Evolutionary conservation across 306 rosid genomes (phyloP), one percentile per base, ranked within the genome.

Genomic region (Amphicarpaea edgeworthii): DNA sequence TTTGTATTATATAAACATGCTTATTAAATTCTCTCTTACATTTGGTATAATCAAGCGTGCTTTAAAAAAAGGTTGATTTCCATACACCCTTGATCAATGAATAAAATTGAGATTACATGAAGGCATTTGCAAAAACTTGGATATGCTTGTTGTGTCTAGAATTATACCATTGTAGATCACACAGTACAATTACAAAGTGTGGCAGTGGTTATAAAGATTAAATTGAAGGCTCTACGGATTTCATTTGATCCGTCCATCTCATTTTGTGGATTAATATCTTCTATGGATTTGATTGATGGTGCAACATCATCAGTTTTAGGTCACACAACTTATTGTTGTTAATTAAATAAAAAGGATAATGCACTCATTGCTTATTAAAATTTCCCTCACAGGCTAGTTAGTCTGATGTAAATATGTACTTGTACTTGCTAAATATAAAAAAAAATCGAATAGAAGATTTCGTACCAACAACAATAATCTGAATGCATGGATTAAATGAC

Each of bases 401-500:
- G 50, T 30, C 38, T 20, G 47, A 20, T 15, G 38, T 51, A 32
- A 55, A 55, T 55, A 73, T 71, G 38, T 32, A 72, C n/a, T 42
- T 41, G 30, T 57, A 65, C 49, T 46, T 30, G 49, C 37, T 65
- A 32, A 15, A 64, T 32, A 54, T 54, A 61, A 54, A 54, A 64
- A 24, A 30, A 30, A 3, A 51, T 43, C 20, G 53, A 43, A 55
- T 8, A 49, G 40, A 26, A 20, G 15, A 58, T 67, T 66, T n/a
- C 42, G 14, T 12, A 57, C 14, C 24, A 73, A 23, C 4, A 24
- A 17, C 10, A 40, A 59, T 11, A 78, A 69, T 59, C 20, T 32
- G 37, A 84, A 69, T 69, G 72, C 58, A 65, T 38, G 34, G 54
- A 78, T 65, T 72, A 38, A 64, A 67, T 40, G 21, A 74, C 79